These are phyloP conservation scores for Mrakia blollopis DNA, from an alignment of 768 basidiomycete genomes.

Conservation along the genomic window DNA sequence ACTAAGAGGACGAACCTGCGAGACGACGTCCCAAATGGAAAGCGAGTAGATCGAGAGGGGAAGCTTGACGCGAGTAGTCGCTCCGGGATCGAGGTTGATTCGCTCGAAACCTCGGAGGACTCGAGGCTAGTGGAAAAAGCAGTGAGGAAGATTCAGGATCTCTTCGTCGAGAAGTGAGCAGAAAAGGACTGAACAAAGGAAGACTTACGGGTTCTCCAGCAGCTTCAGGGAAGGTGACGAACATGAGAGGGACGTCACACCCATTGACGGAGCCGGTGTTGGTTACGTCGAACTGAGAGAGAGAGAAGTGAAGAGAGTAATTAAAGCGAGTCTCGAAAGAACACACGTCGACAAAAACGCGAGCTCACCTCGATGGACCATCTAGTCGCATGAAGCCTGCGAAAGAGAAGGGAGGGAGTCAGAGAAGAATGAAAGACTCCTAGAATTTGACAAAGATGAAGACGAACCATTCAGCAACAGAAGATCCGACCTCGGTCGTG, in stretches of 20 bases:
- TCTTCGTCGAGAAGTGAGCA: neutral
- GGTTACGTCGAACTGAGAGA: slow-evolving; percentile 53
- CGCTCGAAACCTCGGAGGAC: slow-evolving; percentile 38
- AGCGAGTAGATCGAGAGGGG: slow-evolving; percentile 23
- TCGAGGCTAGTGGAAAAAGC: slow-evolving; percentile 31
- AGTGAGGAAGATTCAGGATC: neutral
- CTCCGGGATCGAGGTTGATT: slow-evolving; percentile 32
- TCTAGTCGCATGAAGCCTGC: slow-evolving; percentile 12
- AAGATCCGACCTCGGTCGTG: neutral
- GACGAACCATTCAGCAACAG: slow-evolving; percentile 30
- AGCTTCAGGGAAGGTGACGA: slow-evolving; percentile 34
- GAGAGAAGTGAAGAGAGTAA: slow-evolving; percentile 50
- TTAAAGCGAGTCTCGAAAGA: slow-evolving; percentile 66
- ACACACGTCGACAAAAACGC: slow-evolving; percentile 50
- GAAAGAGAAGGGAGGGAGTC: slow-evolving; percentile 40
- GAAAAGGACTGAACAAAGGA: too few relatives aligned
- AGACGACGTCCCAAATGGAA: slow-evolving; percentile 27
- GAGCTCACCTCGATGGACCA: slow-evolving; percentile 48
- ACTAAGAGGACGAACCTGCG: neutral
- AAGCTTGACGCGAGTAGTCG: slow-evolving; percentile 40
- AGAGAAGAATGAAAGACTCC: neutral
- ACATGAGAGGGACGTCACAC: slow-evolving; percentile 49
- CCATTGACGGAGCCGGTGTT: slow-evolving; percentile 63
- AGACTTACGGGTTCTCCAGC: slow-evolving; percentile 28
- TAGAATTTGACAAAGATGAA: slow-evolving; percentile 42